A percentile compares a stretch with the other conserved stretches of the same genome.
Conservation (phyloP, 208 protist genomes). For the Wallacemonas rigidus region DNA sequence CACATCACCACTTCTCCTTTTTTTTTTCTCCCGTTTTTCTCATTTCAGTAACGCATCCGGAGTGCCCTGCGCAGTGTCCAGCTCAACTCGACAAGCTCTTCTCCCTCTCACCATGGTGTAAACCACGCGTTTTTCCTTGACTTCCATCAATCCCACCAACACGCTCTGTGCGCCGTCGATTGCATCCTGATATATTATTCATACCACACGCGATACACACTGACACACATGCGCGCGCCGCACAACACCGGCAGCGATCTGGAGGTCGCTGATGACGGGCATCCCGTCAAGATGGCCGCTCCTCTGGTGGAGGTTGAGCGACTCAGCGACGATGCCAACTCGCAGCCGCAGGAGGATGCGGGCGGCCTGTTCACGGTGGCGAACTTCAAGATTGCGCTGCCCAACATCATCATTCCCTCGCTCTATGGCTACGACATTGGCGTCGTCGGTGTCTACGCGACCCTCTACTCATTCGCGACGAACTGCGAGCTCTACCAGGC, state of each 20-base stretch:
- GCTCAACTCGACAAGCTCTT: too few species aligned
- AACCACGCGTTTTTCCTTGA: too few species aligned
- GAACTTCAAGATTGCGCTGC: slow-evolving; percentile 33
- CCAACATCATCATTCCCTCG: slow-evolving; percentile 29
- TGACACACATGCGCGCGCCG: neutral
- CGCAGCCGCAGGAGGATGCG: too few species aligned
- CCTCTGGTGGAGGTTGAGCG: neutral
- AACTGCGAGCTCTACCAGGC: slow-evolving; percentile 32
- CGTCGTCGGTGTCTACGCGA: slow-evolving; percentile 36
- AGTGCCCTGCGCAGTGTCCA: too few species aligned
- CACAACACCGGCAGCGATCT: neutral
- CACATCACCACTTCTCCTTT: too few species aligned
- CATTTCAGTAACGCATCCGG: too few species aligned
- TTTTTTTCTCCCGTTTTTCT: too few species aligned
- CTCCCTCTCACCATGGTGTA: too few species aligned
- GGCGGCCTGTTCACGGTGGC: neutral
- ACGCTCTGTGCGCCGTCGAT: too few species aligned
- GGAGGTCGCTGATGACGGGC: neutral
- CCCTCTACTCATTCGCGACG: slow-evolving; percentile 30
- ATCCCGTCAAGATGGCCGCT: neutral
- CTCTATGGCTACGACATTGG: slow-evolving; percentile 42
- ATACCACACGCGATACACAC: neutral
- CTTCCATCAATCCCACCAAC: too few species aligned
- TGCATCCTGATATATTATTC: neutral
- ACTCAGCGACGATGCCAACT: neutral